A percentile compares a stretch with the other conserved stretches of the same genome.
These are phyloP conservation scores for Coelastrella sp. DNA, from an alignment of 139 green algal genomes.

Conservation along the genomic window DNA sequence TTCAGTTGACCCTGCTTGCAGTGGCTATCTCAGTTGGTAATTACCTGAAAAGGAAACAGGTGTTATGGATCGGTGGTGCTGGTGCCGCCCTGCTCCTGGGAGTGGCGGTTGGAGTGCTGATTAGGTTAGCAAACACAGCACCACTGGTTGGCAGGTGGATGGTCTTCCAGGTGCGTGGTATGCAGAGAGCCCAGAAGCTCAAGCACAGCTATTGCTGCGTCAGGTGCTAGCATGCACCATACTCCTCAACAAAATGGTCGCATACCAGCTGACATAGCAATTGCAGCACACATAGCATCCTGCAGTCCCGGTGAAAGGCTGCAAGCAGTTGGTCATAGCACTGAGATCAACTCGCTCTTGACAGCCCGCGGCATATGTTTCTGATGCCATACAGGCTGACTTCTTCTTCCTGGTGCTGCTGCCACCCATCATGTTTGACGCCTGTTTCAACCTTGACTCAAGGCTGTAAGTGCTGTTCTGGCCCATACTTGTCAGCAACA, in stretches of 20 bases:
- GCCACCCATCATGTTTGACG: slow-evolving; percentile 88
- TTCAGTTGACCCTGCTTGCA: slow-evolving; percentile 63
- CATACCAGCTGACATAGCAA: neutral
- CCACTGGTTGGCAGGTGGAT: slow-evolving; percentile 6
- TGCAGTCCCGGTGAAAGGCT: too few relatives aligned
- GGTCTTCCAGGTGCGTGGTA: slow-evolving; percentile 55
- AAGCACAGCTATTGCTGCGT: too few relatives aligned
- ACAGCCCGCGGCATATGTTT: too few relatives aligned
- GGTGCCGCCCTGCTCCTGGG: slow-evolving; percentile 59
- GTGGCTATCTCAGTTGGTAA: slow-evolving; percentile 55
- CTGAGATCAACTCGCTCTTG: too few relatives aligned
- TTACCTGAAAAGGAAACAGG: slow-evolving; percentile 40
- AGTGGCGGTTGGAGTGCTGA: slow-evolving; percentile 51
- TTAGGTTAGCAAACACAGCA: slow-evolving; percentile 24
- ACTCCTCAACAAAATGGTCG: too few relatives aligned
- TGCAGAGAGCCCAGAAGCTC: too few relatives aligned
- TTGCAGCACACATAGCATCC: too few relatives aligned
- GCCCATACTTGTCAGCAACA: neutral
- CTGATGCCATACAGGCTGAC: slow-evolving; percentile 49
- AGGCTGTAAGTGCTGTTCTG: slow-evolving; percentile 37
- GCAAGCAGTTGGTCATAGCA: too few relatives aligned
- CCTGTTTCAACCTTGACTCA: slow-evolving; percentile 75
- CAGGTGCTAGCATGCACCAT: too few relatives aligned
- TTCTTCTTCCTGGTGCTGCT: slow-evolving; percentile 87
- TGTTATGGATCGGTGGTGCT: slow-evolving; percentile 66